Evolutionary conservation across 2,329 filamentous ascomycete genomes (phyloP).

Genomic region (Ceratocystiopsis minuta): DNA sequence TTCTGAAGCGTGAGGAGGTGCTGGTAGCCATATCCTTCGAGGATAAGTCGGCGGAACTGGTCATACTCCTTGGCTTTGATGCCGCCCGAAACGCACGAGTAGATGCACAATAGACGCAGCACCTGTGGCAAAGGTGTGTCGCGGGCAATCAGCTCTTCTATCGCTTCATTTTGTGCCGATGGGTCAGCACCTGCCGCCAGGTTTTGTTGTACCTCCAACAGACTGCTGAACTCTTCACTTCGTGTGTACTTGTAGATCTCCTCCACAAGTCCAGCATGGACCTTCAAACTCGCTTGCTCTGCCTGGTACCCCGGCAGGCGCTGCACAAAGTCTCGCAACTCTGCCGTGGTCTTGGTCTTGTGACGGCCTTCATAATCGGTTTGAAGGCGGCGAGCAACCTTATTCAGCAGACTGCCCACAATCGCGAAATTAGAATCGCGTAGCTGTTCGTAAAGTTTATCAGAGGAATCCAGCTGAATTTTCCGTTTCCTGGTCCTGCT

Average conservation of each 20-base stretch:
- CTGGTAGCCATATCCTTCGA: constrained; percentile 89
- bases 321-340: constrained; percentile 87
- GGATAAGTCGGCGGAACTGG: constrained; percentile 66
- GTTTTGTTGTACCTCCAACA: constrained; percentile 90
- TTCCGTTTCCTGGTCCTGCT: constrained; percentile 51
- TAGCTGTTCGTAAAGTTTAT: constrained; percentile 73
- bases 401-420: constrained; percentile 75
- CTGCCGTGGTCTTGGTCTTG: constrained; percentile 69
- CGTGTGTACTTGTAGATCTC: constrained; percentile 89
- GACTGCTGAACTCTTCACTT: constrained; percentile 71
- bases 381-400: constrained; percentile 72
- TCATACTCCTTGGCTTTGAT: constrained; percentile 81
- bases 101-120: constrained; percentile 71
- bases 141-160: constrained; percentile 87
- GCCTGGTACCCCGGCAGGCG: constrained; percentile 84
- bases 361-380: constrained; percentile 77
- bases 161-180: constrained; percentile 70
- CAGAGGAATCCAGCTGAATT: constrained; percentile 72
- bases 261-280: constrained; percentile 82
- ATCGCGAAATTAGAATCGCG: constrained; percentile 91
- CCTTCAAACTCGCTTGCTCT: constrained; percentile 80
- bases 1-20: constrained; percentile 79
- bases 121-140: constrained; percentile 67
- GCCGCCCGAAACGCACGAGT: constrained; percentile 78
- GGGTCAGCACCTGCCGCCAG: constrained; percentile 81